Base-by-base conservation (phyloP, 768 basidiomycete genomes). In the Lactarius psammicola region DNA sequence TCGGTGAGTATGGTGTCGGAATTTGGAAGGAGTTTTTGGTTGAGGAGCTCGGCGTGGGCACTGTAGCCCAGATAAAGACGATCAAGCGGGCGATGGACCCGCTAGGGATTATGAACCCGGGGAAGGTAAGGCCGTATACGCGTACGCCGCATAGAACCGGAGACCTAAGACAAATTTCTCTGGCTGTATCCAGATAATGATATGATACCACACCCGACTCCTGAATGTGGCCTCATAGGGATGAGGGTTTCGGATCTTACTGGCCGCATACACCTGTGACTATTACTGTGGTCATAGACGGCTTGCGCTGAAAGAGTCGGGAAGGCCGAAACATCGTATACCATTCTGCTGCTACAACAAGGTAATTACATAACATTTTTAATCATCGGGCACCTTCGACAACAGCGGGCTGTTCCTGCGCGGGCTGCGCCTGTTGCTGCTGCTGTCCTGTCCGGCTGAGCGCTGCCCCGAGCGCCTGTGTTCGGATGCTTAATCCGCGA, bases 1-100 rank as follows among this genome's bases (percentile, higher is more conserved):
- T 87, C 0, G 90, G 90, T 3, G 93, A 95, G 71, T 93, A 95
- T 71, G 93, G 93, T 2, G 90, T 95, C 10, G 94, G 93, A 0
- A 78, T 94, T 15, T 93, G 93, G 6, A 95, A 84, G 65, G 81
- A 88, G 67, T 95, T 88, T 72, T 80, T 97, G 18, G 80, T 83
- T 17, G 82, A 87, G 46, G 95, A 97, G 72, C 81, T 97, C 0
- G 94, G 95, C 0, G 79, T 79, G 33, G 92, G 90, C 2, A 95
- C 95, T 0, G 88, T 96, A 10, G 82, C 83, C 57, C 74, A 95
- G 30, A 95, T 96, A 93, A 88, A 89, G 76, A 82, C 80, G 17
- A 84, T 96, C 70, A 96, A 96, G 75, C 75, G 77, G 63, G 80
- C 85, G 0, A 75, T 93, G 9, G 93, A 94, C 72, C 93, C 93